Conservation (phyloP, 805 yeast species). For the Nakazawaea wickerhamii region DNA sequence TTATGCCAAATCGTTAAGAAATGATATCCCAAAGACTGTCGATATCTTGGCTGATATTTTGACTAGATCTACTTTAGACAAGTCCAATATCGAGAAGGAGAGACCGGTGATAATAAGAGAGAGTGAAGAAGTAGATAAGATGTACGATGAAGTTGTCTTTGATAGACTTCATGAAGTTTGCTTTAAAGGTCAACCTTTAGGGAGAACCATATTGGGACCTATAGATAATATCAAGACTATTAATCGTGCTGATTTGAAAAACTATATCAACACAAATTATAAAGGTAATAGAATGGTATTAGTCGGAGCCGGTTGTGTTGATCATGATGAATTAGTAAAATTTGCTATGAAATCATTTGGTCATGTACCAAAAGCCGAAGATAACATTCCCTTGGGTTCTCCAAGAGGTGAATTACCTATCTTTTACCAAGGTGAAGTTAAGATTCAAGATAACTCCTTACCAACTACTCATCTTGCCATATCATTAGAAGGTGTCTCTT, state of each 20-base stretch:
- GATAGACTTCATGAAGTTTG: slow-evolving; percentile 94
- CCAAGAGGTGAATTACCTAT: slow-evolving; percentile 69
- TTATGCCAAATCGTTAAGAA: slow-evolving; percentile 80
- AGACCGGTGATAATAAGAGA: slow-evolving; percentile 95
- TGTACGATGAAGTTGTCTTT: slow-evolving; percentile 97
- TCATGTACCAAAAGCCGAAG: slow-evolving; percentile 48
- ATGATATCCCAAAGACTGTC: slow-evolving; percentile 79
- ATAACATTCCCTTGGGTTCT: slow-evolving; percentile 67
- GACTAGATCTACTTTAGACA: slow-evolving; percentile 78
- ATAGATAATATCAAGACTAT: slow-evolving; percentile 80
- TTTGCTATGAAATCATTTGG: slow-evolving; percentile 77
- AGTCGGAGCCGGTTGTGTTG: slow-evolving; percentile 94
- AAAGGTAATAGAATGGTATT: slow-evolving; percentile 96
- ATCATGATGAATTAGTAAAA: slow-evolving; percentile 76
- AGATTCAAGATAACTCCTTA: slow-evolving; percentile 73
- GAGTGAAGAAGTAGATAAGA: slow-evolving; percentile 95
- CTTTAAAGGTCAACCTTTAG: slow-evolving; percentile 85
- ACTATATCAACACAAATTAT: slow-evolving; percentile 81
- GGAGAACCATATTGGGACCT: slow-evolving; percentile 96
- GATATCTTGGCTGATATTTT: slow-evolving; percentile 87
- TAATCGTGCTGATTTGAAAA: slow-evolving; percentile 65
- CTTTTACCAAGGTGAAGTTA: slow-evolving; percentile 82
- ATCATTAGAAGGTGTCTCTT: slow-evolving; percentile 96
- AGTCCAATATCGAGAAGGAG: slow-evolving; percentile 86
- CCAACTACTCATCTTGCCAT: slow-evolving; percentile 90